phyloP scores from a whole-genome alignment of 2,329 filamentous ascomycete genomes.

The Diplodia corticola region DNA sequence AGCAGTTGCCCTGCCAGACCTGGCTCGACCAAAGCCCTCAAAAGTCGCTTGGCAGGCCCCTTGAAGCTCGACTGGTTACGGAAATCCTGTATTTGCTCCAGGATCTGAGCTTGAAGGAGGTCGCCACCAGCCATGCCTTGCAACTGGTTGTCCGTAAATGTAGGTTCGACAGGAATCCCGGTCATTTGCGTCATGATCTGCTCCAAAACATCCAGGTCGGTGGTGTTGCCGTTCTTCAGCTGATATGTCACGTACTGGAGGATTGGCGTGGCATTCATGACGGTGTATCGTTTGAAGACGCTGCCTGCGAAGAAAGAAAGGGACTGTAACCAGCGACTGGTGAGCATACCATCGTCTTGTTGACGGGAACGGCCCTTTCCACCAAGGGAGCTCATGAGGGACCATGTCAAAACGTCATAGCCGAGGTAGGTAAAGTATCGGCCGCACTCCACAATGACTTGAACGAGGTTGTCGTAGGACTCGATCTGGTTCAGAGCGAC shows the following conservation, averaged over 20 bases:
- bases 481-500: slow-evolving; percentile 89
- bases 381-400: slow-evolving; percentile 72
- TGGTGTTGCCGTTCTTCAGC: slow-evolving; percentile 77
- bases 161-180: slow-evolving; percentile 81
- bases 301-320: slow-evolving; percentile 88
- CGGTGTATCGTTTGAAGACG: slow-evolving; percentile 81
- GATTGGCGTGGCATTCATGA: slow-evolving; percentile 80
- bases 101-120: slow-evolving; percentile 73
- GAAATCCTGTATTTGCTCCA: slow-evolving; percentile 75
- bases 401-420: slow-evolving; percentile 93
- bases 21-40: slow-evolving; percentile 75
- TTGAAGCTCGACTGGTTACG: slow-evolving; percentile 59
- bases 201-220: slow-evolving; percentile 86
- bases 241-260: slow-evolving; percentile 88
- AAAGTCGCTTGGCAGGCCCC: slow-evolving; percentile 75
- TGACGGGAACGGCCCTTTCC: slow-evolving; percentile 59
- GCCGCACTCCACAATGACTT: slow-evolving; percentile 90
- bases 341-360: slow-evolving; percentile 69
- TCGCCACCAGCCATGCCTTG: slow-evolving; percentile 86
- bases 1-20: slow-evolving; percentile 79
- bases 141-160: slow-evolving; percentile 86
- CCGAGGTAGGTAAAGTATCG: slow-evolving; percentile 91
- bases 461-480: slow-evolving; percentile 90
- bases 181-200: slow-evolving; percentile 92
- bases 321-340: slow-evolving; percentile 89